phyloP scores from a whole-genome alignment of 805 yeast species.

The Zygotorulaspora danielsina region DNA sequence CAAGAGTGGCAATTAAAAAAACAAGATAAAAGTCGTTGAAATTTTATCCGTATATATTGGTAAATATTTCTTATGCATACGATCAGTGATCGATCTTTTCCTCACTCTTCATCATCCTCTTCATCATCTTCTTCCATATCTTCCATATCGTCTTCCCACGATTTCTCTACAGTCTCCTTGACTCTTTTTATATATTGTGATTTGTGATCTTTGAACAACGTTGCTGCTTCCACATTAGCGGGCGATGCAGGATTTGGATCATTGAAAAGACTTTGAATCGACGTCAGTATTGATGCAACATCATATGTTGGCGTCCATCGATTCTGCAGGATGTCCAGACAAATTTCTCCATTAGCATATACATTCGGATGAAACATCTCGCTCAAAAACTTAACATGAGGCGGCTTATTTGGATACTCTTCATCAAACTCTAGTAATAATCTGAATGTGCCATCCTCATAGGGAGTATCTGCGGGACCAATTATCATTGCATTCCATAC shows the following conservation, averaged over 20 bases:
- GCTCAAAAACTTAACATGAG: slow-evolving; percentile 81
- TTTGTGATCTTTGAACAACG: slow-evolving; percentile 88
- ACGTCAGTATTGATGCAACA: slow-evolving; percentile 90
- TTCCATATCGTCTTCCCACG: slow-evolving; percentile 79
- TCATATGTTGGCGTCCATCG: slow-evolving; percentile 99
- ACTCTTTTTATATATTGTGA: slow-evolving; percentile 89
- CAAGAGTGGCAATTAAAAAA: slow-evolving; percentile 45
- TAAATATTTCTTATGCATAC: slow-evolving; percentile 5
- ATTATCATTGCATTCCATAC: slow-evolving; percentile 96
- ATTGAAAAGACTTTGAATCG: slow-evolving; percentile 84
- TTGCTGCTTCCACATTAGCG: slow-evolving; percentile 97
- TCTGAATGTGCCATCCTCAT: slow-evolving; percentile 95
- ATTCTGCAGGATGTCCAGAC: slow-evolving; percentile 92
- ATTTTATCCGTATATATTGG: slow-evolving; percentile 4
- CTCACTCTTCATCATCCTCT: slow-evolving; percentile 34
- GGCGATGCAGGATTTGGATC: slow-evolving; percentile 97
- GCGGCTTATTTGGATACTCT: slow-evolving; percentile 97
- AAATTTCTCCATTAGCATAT: slow-evolving; percentile 90
- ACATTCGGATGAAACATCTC: slow-evolving; percentile 99
- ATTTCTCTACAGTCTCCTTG: slow-evolving; percentile 87
- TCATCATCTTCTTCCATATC: slow-evolving; percentile 39
- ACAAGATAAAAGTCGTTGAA: neutral
- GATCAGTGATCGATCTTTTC: slow-evolving; percentile 1
- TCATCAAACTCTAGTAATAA: slow-evolving; percentile 86
- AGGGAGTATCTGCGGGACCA: slow-evolving; percentile 96